Conservation (phyloP, 345 rosid genomes). For the Heritiera littoralis region DNA sequence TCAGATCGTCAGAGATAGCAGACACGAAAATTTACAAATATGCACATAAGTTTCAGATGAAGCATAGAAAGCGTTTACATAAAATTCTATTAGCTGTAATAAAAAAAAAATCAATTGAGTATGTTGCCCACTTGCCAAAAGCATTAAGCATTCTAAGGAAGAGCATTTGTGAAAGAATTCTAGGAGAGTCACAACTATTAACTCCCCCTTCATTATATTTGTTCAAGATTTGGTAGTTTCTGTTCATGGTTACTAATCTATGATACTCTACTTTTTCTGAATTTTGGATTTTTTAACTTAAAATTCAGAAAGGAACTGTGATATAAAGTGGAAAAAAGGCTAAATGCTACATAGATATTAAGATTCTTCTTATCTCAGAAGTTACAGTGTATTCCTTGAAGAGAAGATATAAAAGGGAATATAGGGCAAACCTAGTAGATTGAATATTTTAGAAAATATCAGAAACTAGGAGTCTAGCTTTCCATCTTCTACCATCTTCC, state of each 20-base stretch:
- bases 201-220: not conserved
- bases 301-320: not conserved
- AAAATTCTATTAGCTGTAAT: not conserved
- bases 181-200: not conserved
- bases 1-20: not conserved
- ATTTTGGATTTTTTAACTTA: not conserved
- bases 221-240: not conserved
- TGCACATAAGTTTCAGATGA: not conserved
- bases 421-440: not conserved
- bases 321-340: not conserved
- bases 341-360: not conserved
- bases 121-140: not conserved
- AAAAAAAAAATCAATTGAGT: not conserved
- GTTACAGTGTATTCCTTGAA: not conserved
- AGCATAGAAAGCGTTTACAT: not conserved
- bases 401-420: not conserved
- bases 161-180: not conserved
- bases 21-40: not conserved
- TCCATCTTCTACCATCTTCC: not conserved
- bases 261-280: not conserved
- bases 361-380: not conserved
- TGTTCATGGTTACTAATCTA: not conserved
- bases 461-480: not conserved
- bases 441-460: not conserved
- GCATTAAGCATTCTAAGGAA: not conserved